Percentiles rank a stretch among this genome's conserved stretches.
Evolutionary conservation across 2,329 filamentous ascomycete genomes (phyloP).

Genomic region (Lachnellula willkommii): DNA sequence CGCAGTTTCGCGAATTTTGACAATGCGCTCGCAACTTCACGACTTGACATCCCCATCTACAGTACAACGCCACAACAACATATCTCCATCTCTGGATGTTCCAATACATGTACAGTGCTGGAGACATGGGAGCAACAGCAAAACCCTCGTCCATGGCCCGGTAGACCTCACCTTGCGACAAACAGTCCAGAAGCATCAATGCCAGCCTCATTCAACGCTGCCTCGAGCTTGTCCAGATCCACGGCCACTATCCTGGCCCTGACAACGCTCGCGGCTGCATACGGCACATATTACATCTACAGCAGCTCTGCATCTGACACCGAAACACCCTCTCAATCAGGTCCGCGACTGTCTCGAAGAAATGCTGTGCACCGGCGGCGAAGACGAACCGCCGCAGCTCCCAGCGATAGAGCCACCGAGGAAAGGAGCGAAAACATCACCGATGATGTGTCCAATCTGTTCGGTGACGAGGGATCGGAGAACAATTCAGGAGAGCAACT

Average conservation of each 20-base stretch:
- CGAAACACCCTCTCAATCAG: slow-evolving; percentile 23
- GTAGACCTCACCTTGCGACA: not conserved
- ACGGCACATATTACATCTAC: slow-evolving; percentile 56
- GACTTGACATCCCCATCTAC: not conserved
- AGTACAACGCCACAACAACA: not conserved
- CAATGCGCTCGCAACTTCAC: not conserved
- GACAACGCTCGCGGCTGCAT: slow-evolving; percentile 51
- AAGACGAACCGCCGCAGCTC: slow-evolving; percentile 11
- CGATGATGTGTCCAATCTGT: slow-evolving; percentile 6
- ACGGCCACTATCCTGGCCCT: slow-evolving; percentile 51
- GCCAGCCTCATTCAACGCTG: slow-evolving; percentile 41
- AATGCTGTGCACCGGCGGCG: slow-evolving; percentile 58
- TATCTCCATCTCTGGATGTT: not conserved
- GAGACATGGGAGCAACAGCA: not conserved
- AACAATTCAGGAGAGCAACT: slow-evolving; percentile 32
- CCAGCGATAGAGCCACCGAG: no score
- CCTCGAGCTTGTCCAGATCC: slow-evolving; percentile 49
- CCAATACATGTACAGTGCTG: not conserved
- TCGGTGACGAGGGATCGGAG: slow-evolving; percentile 21
- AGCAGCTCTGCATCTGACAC: slow-evolving; percentile 31
- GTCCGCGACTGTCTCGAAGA: slow-evolving; percentile 49
- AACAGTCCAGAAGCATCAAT: slow-evolving; percentile 11
- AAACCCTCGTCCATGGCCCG: not conserved
- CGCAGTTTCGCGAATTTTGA: not conserved
- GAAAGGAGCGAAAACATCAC: not conserved